Evolutionary conservation across 768 basidiomycete genomes (phyloP).

Genomic region (Clathrus columnatus): DNA sequence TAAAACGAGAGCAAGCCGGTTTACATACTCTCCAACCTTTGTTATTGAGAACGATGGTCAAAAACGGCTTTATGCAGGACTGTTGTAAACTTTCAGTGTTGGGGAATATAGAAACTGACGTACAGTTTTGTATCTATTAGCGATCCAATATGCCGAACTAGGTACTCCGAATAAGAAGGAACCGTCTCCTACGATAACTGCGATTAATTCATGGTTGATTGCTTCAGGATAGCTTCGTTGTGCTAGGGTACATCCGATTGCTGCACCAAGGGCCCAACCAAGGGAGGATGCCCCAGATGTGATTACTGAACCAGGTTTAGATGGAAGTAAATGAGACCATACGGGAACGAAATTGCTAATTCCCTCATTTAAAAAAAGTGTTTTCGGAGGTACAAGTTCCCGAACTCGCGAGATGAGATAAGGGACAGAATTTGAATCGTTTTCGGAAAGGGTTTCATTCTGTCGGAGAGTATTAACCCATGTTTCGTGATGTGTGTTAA

Average conservation of each 20-base stretch:
- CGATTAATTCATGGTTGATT: constrained; percentile 42
- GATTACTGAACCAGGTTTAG: constrained; percentile 40
- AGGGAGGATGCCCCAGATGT: constrained; percentile 57
- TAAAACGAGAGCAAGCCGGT: background rate
- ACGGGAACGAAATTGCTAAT: constrained; percentile 47
- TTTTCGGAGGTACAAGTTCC: constrained; percentile 28
- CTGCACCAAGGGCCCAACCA: constrained; percentile 61
- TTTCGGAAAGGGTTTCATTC: constrained; percentile 23
- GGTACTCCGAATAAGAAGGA: constrained; percentile 62
- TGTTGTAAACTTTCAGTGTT: background rate
- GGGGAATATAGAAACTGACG: constrained; percentile 13
- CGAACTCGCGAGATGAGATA: constrained; percentile 44
- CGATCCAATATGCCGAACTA: constrained; percentile 64
- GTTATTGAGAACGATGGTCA: constrained; percentile 65
- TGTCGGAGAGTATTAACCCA: constrained; percentile 19
- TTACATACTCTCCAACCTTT: constrained; percentile 52
- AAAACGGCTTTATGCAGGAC: constrained; percentile 42
- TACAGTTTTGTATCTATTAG: constrained; percentile 57
- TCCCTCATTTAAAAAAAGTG: constrained; percentile 54
- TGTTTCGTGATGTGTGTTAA: constrained; percentile 10
- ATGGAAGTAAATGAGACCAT: constrained; percentile 52
- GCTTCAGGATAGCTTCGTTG: constrained; percentile 12
- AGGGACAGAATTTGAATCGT: constrained; percentile 28
- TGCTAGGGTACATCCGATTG: constrained; percentile 49
- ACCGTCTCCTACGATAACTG: constrained; percentile 60